These are phyloP conservation scores for Neurospora sp. DNA, from an alignment of 495 filamentous ascomycete genomes.

Conservation along the genomic window DNA sequence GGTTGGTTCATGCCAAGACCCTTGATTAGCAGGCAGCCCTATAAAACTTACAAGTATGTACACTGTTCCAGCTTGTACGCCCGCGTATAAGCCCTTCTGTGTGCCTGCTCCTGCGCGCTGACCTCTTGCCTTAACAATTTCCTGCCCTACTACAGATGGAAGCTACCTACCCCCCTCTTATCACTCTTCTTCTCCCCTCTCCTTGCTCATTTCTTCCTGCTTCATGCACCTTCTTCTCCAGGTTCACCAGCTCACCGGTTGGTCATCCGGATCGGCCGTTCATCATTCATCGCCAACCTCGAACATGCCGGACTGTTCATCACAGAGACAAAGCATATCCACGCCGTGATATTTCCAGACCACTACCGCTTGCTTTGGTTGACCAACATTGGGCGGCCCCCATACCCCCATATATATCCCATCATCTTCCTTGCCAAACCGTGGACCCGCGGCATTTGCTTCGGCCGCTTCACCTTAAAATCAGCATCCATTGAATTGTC, in stretches of 20 bases:
- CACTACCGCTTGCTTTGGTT: neutral
- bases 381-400: neutral
- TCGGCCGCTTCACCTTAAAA: neutral
- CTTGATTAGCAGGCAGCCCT: neutral
- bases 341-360: neutral
- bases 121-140: neutral
- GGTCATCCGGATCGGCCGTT: neutral
- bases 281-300: neutral
- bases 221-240: neutral
- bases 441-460: neutral
- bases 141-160: neutral
- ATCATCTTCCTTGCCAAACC: neutral
- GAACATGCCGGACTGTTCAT: neutral
- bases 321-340: neutral
- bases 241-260: neutral
- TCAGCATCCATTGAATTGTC: neutral
- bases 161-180: neutral
- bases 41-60: neutral
- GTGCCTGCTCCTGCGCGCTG: neutral
- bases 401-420: neutral
- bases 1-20: neutral
- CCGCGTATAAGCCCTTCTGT: neutral
- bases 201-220: neutral
- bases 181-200: neutral
- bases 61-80: neutral